phyloP scores from a whole-genome alignment of 2,329 filamentous ascomycete genomes.

The Calonectria pseudoturangicola region DNA sequence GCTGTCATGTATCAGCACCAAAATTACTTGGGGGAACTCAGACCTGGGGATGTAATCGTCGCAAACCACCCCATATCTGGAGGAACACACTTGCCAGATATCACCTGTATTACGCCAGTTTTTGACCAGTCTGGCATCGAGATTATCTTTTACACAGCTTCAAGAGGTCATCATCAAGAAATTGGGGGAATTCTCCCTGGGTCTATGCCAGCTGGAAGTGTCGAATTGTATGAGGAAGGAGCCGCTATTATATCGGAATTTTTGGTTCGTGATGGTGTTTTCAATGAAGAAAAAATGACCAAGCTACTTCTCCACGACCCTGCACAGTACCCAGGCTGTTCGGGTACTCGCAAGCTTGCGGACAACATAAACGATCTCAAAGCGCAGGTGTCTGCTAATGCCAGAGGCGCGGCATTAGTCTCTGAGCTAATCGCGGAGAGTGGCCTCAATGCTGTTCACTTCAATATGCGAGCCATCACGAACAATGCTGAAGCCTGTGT shows the following conservation, averaged over 20 bases:
- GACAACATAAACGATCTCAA: constrained; percentile 93
- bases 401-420: constrained; percentile 88
- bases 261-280: constrained; percentile 84
- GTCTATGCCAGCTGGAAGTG: constrained; percentile 86
- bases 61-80: constrained; percentile 56
- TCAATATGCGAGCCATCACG: constrained; percentile 67
- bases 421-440: constrained; percentile 83
- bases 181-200: constrained; percentile 88
- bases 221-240: constrained; percentile 76
- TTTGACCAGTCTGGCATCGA: constrained; percentile 58
- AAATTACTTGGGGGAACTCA: constrained; percentile 46
- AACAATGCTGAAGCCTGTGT: constrained; percentile 60
- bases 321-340: constrained; percentile 83
- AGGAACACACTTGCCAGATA: constrained; percentile 63
- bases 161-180: constrained; percentile 59
- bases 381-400: constrained; percentile 90
- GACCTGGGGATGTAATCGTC: constrained; percentile 49
- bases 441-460: constrained; percentile 81
- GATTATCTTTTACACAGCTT: constrained; percentile 56
- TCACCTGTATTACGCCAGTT: constrained; percentile 77
- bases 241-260: constrained; percentile 79
- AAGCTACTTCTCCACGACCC: constrained; percentile 84
- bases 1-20: constrained; percentile 49
- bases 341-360: constrained; percentile 84
- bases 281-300: constrained; percentile 85